phyloP scores from a whole-genome alignment of 208 protist species.

The Wallacemonas rigidus region DNA sequence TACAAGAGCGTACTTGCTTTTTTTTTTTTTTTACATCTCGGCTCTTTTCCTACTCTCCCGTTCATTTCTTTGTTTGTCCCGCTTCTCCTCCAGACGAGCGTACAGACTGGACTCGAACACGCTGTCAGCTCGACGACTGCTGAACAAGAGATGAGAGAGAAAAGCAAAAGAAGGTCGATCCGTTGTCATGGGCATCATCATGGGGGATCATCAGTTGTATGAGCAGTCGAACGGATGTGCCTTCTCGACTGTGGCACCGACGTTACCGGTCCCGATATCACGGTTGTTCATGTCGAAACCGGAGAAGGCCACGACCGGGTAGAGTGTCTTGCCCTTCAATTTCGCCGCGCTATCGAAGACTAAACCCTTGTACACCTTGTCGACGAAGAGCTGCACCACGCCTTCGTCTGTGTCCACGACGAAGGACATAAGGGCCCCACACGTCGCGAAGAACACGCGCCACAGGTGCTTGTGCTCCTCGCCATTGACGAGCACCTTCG shows the following conservation, averaged over 20 bases:
- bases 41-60: too few species aligned
- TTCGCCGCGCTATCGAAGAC: slow-evolving; percentile 51
- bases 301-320: slow-evolving; percentile 68
- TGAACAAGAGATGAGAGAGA: neutral
- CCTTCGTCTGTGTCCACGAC: slow-evolving; percentile 84
- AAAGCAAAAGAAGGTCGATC: slow-evolving; percentile 11
- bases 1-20: too few species aligned
- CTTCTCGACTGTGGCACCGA: slow-evolving; percentile 47
- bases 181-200: slow-evolving; percentile 18
- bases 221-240: slow-evolving; percentile 38
- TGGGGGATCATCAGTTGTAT: slow-evolving; percentile 27
- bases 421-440: slow-evolving; percentile 71
- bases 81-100: too few species aligned
- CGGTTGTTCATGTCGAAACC: slow-evolving; percentile 74
- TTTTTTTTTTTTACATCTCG: too few species aligned
- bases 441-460: slow-evolving; percentile 64
- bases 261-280: slow-evolving; percentile 56
- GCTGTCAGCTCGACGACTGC: too few species aligned
- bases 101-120: too few species aligned
- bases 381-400: slow-evolving; percentile 79
- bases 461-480: slow-evolving; percentile 68
- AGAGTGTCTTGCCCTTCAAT: slow-evolving; percentile 68
- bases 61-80: too few species aligned
- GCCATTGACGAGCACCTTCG: slow-evolving; percentile 67
- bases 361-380: slow-evolving; percentile 75